phyloP scores from a whole-genome alignment of 345 rosid species.

The Hibiscus trionum region DNA sequence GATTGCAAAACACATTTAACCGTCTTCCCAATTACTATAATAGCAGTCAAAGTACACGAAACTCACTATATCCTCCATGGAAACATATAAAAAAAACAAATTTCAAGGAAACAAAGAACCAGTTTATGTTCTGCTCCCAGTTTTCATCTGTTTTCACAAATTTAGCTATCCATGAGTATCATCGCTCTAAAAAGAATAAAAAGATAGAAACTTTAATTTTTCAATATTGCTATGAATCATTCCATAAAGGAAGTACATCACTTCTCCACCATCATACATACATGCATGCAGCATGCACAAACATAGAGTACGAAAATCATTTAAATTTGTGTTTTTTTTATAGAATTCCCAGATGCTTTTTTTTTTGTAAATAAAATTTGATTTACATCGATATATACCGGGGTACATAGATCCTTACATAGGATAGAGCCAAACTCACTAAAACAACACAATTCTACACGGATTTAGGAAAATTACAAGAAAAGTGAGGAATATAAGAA shows the following conservation, averaged over 20 bases:
- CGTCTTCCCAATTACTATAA: background rate
- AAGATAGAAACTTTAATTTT: background rate
- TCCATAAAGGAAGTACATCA: background rate
- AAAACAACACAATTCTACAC: background rate
- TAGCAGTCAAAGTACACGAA: background rate
- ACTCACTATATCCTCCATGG: background rate
- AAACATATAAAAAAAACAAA: background rate
- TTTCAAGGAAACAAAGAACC: background rate
- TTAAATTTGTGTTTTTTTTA: background rate
- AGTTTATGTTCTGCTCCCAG: background rate
- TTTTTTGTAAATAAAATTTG: background rate
- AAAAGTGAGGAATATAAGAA: background rate
- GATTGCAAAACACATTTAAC: background rate
- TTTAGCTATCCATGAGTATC: background rate
- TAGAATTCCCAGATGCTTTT: background rate
- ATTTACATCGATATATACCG: background rate
- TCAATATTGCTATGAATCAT: background rate
- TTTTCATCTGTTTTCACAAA: background rate
- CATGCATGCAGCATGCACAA: background rate
- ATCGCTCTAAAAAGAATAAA: background rate
- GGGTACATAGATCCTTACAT: background rate
- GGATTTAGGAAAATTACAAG: background rate
- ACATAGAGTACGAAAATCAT: background rate
- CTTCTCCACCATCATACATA: background rate
- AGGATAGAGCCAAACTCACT: background rate